A percentile compares a stretch with the other conserved stretches of the same genome.
Conservation (phyloP, 208 protist genomes). For the Wallacemonas sp. region DNA sequence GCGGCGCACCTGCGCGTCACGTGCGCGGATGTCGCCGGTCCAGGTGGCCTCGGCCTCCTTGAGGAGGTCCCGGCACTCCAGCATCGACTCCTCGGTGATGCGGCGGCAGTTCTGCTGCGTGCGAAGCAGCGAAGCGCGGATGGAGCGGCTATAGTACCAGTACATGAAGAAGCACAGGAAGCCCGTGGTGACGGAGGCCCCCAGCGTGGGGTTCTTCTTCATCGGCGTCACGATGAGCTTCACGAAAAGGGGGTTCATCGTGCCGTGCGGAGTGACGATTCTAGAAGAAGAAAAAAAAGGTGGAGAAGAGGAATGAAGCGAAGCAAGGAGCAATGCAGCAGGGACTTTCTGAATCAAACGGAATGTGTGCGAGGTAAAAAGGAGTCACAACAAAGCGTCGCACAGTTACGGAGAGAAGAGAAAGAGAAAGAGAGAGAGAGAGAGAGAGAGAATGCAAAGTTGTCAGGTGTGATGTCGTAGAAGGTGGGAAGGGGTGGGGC, state of each 20-base stretch:
- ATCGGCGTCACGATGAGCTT: conserved; percentile 52
- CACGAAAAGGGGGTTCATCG: conserved; percentile 50
- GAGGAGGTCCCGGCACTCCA: conserved; percentile 67
- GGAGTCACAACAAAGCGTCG: no score
- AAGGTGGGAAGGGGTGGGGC: no score
- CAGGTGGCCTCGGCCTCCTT: conserved; percentile 70
- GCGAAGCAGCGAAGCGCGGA: conserved; percentile 39
- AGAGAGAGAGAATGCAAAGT: no score
- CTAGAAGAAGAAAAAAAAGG: conserved; percentile 15
- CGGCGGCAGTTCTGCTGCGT: conserved; percentile 59
- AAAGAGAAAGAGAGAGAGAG: no score
- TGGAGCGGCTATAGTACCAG: conserved; percentile 73
- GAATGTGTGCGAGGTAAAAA: no score
- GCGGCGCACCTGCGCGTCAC: conserved; percentile 69
- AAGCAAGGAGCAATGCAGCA: conserved; percentile 14
- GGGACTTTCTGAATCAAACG: no score
- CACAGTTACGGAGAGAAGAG: no score
- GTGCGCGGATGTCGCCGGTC: conserved; percentile 60
- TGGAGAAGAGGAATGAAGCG: conserved; percentile 18
- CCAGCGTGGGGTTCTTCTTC: conserved; percentile 48
- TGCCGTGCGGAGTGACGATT: background rate
- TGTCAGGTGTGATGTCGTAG: no score
- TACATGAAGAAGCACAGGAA: conserved; percentile 59
- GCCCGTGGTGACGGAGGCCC: conserved; percentile 53
- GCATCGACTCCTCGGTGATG: conserved; percentile 54